A percentile compares a stretch with the other conserved stretches of the same genome.
Evolutionary conservation across 306 rosid species (phyloP).

Genomic region (Gynostemma pentaphyllum): DNA sequence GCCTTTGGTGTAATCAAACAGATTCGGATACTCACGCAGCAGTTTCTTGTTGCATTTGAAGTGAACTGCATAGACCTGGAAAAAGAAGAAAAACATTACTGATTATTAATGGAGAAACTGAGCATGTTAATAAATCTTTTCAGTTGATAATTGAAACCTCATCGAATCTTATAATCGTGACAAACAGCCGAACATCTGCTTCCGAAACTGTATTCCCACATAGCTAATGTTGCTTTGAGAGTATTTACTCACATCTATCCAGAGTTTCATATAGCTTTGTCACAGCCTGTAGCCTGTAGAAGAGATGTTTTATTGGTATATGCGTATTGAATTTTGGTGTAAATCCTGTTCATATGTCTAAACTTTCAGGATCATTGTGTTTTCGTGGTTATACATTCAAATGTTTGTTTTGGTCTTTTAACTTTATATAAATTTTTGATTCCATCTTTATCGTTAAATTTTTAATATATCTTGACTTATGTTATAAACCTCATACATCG

Average conservation of each 20-base stretch:
- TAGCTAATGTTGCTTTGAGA: constrained; percentile 67
- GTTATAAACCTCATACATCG: too few species aligned
- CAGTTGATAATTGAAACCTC: constrained; percentile 44
- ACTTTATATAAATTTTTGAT: too few species aligned
- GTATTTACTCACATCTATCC: constrained; percentile 72
- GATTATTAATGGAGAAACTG: background rate
- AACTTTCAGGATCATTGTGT: too few species aligned
- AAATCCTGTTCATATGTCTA: too few species aligned
- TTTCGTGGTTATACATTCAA: too few species aligned
- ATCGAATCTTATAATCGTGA: constrained; percentile 89
- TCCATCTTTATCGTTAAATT: too few species aligned
- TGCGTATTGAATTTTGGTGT: too few species aligned
- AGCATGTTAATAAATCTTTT: background rate
- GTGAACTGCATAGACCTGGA: constrained; percentile 81
- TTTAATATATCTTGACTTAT: too few species aligned
- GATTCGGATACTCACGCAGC: constrained; percentile 59
- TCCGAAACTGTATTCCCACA: constrained; percentile 70
- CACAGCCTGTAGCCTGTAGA: constrained; percentile 74
- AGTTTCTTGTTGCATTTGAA: constrained; percentile 95
- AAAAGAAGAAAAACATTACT: background rate
- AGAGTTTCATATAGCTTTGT: constrained; percentile 55
- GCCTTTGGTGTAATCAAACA: constrained; percentile 77
- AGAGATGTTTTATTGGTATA: constrained; percentile 1
- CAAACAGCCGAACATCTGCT: constrained; percentile 88
- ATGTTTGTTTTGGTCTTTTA: too few species aligned